These are phyloP conservation scores for Pseudogymnoascus sp. DNA, from an alignment of 2,329 filamentous ascomycete species.

Conservation along the genomic window DNA sequence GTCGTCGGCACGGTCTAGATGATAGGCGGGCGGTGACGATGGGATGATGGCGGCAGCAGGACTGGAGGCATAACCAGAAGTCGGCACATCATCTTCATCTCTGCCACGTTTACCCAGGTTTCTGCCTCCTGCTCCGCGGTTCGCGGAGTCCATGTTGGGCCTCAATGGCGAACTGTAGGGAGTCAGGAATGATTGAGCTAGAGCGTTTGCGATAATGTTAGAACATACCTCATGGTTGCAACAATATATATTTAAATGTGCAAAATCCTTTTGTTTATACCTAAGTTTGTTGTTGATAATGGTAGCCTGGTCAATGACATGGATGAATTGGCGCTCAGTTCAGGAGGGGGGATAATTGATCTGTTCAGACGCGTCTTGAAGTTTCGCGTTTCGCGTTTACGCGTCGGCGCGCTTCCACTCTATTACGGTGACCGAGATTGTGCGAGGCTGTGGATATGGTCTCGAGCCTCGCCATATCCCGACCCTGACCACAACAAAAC, in stretches of 20 bases:
- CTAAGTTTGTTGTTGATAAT: conserved; percentile 3
- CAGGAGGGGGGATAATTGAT: conserved; percentile 7
- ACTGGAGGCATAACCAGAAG: conserved; percentile 46
- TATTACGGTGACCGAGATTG: conserved; percentile 9
- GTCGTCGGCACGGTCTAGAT: conserved; percentile 60
- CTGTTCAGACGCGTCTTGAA: neutral
- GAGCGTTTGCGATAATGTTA: conserved; percentile 1
- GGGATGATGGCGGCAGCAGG: conserved; percentile 44
- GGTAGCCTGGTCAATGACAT: conserved; percentile 5
- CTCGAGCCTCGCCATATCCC: neutral
- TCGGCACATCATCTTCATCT: conserved; percentile 53
- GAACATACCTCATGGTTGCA: conserved; percentile 29
- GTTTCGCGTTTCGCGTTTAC: conserved; percentile 8
- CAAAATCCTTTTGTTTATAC: neutral
- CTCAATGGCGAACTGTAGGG: conserved; percentile 67
- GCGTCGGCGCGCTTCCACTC: conserved; percentile 5
- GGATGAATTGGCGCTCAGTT: conserved; percentile 6
- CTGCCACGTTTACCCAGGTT: conserved; percentile 55
- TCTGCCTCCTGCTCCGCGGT: conserved; percentile 52
- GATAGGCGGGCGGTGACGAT: conserved; percentile 56
- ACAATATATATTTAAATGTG: neutral
- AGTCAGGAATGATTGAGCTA: conserved; percentile 11
- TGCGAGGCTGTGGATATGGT: neutral
- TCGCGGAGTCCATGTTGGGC: conserved; percentile 73
- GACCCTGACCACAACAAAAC: neutral